Evolutionary conservation across 2,329 filamentous ascomycete genomes (phyloP), one percentile per base, ranked within the genome.

Genomic region (Hymenoscyphus albidus): DNA sequence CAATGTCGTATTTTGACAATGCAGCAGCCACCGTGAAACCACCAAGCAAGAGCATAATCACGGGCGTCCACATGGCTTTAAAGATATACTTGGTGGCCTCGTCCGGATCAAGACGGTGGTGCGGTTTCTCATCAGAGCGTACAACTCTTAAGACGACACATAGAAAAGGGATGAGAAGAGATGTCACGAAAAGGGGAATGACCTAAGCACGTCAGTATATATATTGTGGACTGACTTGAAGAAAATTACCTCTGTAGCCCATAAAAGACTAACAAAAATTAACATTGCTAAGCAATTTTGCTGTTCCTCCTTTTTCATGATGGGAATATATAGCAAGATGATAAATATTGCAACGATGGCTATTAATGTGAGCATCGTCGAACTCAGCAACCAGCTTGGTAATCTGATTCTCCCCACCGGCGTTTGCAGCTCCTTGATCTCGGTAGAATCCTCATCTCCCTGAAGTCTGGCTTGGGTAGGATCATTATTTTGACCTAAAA

Each of bases 51-150:
- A 99, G 86, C 95, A 99, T 98, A 71, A 99, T 99, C 63, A 99
- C 95, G 0, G 95, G 94, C 3, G 94, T 97, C 95, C 95, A 99
- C 95, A 99, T 99, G 32, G 95, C 89, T 4, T 92, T 84, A 73
- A 99, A 98, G 64, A 97, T 90, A 73, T 90, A 94, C 35, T 85
- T 82, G 0, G 94, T 92, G 0, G 95, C 93, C 55, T 87, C 84
- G 75, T 93, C 93, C 2, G 93, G 86, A n/a, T 85, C 83, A 6
- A 99, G 82, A 27, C 94, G 86, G 56, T 80, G 78, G 66, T 92
- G 82, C 0, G 89, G 88, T 70, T 85, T 83, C 5, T 87, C 85
- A 62, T 96, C 91, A 39, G 88, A 86, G 39, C 92, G 88, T 67
- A 97, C 91, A 27, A 99, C 93, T 55, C 87, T 85, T 57, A 99